Evolutionary conservation across 768 basidiomycete species (phyloP), one percentile per base, ranked within the genome.

Genomic region (Mycena crocata): DNA sequence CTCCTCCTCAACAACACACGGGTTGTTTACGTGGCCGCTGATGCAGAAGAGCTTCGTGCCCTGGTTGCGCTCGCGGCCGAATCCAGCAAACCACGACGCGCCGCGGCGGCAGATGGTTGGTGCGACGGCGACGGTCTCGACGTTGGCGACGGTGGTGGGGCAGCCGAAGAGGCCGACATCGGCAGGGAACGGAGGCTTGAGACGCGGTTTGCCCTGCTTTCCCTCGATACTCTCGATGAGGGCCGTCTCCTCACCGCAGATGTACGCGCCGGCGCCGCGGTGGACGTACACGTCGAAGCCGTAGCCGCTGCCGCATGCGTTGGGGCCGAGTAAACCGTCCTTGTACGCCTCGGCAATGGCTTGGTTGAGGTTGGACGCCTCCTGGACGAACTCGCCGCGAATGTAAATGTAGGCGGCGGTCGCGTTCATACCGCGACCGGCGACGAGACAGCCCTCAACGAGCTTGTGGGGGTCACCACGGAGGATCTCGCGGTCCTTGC

Each of bases 401-500:
- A 99, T 95, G 82, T 99, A 99, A 80, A 99, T 99, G 85, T 99
- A 99, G n/a, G 97, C 97, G 0, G 96, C 96, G 49, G 79, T 96
- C 40, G 96, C 97, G 80, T 99, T 99, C 97, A 99, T 99, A 21
- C 85, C 91, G 50, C 97, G 93, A 7, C 97, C 97, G 30, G 97
- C 96, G 64, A 99, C 94, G 52, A 99, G 90, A 77, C 97, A 99
- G 9, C 97, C 97, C 77, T 99, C 97, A 72, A 99, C 87, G 62
- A 99, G 92, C 76, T 99, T 99, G 84, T 99, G 97, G 0, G 97
- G 97, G 78, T 99, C 97, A 21, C 97, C 97, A 49, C 97, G 93
- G 73, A 99, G 84, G 73, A 99, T 99, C 81, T 99, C 97, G 54
- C 97, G 92, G 79, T 99, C 97, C 79, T 99, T 99, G 88, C 97